These are phyloP conservation scores for Fusarium acutatum DNA, from an alignment of 2,329 filamentous ascomycete species.

Conservation along the genomic window DNA sequence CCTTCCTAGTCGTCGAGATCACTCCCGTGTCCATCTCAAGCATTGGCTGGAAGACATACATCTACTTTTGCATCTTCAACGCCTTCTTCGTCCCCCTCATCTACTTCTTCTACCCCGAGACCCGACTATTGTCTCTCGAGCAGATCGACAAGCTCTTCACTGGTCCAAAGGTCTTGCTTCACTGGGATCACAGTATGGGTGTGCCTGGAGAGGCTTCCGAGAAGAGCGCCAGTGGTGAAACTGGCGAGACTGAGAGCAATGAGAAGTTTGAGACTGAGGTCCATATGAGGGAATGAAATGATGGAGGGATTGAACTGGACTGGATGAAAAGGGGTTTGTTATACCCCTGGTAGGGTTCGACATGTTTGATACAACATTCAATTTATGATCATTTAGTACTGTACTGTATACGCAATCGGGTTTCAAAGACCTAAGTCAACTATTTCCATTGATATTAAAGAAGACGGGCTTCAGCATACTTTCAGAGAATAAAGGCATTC, in stretches of 20 bases:
- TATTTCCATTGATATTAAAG: neutral
- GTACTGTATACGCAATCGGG: neutral
- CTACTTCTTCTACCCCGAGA: slow-evolving; percentile 60
- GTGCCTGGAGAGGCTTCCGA: slow-evolving; percentile 39
- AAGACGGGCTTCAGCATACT: neutral
- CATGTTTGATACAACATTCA: neutral
- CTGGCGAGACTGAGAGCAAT: slow-evolving; percentile 23
- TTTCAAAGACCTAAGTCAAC: no score
- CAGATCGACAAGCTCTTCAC: slow-evolving; percentile 56
- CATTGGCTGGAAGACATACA: slow-evolving; percentile 50
- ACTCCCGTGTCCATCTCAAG: slow-evolving; percentile 49
- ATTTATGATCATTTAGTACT: neutral
- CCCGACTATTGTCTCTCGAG: slow-evolving; percentile 57
- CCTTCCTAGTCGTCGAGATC: slow-evolving; percentile 50
- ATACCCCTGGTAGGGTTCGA: neutral
- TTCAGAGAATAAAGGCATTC: neutral
- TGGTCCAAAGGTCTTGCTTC: slow-evolving; percentile 43
- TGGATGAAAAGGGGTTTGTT: neutral
- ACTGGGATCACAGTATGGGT: slow-evolving; percentile 47
- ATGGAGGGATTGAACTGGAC: fast-evolving
- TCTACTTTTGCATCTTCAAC: slow-evolving; percentile 51
- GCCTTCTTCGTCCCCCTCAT: slow-evolving; percentile 52
- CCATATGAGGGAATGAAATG: slow-evolving; percentile 8
- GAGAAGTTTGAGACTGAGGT: slow-evolving; percentile 27
- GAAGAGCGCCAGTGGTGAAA: slow-evolving; percentile 27